Conservation (phyloP, 1,139 yeast species). For the Chernovozyma sophiae-reginae region DNA sequence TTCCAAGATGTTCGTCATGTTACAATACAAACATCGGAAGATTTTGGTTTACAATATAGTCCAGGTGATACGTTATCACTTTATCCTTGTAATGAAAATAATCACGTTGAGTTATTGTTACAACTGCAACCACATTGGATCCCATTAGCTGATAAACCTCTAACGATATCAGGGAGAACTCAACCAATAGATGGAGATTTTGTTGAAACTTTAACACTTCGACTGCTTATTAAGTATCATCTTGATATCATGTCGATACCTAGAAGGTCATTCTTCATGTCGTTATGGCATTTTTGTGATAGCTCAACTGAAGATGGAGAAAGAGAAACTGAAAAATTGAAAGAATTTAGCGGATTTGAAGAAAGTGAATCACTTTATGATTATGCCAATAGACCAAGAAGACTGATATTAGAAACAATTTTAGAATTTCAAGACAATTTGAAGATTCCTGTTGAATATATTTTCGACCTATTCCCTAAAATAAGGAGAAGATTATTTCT, state of each 20-base stretch:
- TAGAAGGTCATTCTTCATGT: conserved; percentile 71
- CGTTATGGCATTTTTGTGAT: conserved; percentile 68
- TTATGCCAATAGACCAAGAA: conserved; percentile 85
- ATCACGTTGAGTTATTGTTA: conserved; percentile 61
- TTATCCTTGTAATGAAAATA: conserved; percentile 67
- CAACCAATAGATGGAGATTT: conserved; percentile 52
- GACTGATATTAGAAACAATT: conserved; percentile 81
- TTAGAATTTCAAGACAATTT: conserved; percentile 72
- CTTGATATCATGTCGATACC: conserved; percentile 83
- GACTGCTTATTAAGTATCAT: conserved; percentile 73
- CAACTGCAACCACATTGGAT: conserved; percentile 70
- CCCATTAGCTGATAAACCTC: conserved; percentile 57
- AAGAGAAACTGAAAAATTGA: conserved; percentile 69
- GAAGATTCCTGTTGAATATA: conserved; percentile 65
- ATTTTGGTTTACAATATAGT: conserved; percentile 27
- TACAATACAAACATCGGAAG: conserved; percentile 31
- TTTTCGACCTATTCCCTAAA: conserved; percentile 73
- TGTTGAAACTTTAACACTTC: conserved; percentile 50
- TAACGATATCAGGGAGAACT: conserved; percentile 24
- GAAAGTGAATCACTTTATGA: conserved; percentile 79
- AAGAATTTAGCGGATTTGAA: conserved; percentile 69
- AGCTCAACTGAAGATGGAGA: conserved; percentile 38
- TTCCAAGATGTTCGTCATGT: conserved; percentile 87
- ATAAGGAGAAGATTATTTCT: conserved; percentile 81
- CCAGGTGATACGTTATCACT: conserved; percentile 84